These are phyloP conservation scores for Vitis hybrid DNA, from an alignment of 177 flowering plant species.

Conservation along the genomic window DNA sequence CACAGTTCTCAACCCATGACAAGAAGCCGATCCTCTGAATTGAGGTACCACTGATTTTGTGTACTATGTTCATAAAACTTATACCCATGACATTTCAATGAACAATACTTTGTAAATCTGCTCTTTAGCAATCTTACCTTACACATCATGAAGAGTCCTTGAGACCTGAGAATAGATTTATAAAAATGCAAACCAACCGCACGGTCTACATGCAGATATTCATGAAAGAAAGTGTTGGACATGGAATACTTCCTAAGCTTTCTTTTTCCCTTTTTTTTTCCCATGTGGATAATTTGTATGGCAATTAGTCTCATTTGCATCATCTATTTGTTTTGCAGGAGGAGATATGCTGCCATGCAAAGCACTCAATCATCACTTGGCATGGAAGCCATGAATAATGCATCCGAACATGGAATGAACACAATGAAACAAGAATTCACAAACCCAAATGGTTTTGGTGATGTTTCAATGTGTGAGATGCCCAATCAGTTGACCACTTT, in stretches of 20 bases:
- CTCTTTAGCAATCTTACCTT: neutral
- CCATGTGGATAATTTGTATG: neutral
- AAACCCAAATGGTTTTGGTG: conserved; percentile 31
- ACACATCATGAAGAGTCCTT: too few relatives aligned
- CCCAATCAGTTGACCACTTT: conserved; percentile 42
- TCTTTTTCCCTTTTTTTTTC: neutral
- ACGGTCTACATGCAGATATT: too few relatives aligned
- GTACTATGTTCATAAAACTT: neutral
- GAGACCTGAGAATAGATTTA: too few relatives aligned
- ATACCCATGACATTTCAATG: neutral
- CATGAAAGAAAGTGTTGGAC: neutral
- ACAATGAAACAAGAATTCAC: conserved; percentile 37
- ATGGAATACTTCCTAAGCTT: neutral
- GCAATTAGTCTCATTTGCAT: neutral
- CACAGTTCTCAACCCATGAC: conserved; percentile 86
- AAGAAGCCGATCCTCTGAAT: conserved; percentile 80
- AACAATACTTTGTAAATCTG: neutral
- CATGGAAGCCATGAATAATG: conserved; percentile 38
- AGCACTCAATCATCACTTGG: conserved; percentile 42
- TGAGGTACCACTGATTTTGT: conserved; percentile 42
- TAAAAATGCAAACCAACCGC: too few relatives aligned
- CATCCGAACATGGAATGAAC: conserved; percentile 29
- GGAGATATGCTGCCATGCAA: conserved; percentile 74
- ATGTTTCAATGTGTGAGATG: conserved; percentile 36
- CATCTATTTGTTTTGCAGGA: conserved; percentile 35